phyloP scores from a whole-genome alignment of 1,284 basidiomycete genomes.

The Papiliotrema fonsecae region DNA sequence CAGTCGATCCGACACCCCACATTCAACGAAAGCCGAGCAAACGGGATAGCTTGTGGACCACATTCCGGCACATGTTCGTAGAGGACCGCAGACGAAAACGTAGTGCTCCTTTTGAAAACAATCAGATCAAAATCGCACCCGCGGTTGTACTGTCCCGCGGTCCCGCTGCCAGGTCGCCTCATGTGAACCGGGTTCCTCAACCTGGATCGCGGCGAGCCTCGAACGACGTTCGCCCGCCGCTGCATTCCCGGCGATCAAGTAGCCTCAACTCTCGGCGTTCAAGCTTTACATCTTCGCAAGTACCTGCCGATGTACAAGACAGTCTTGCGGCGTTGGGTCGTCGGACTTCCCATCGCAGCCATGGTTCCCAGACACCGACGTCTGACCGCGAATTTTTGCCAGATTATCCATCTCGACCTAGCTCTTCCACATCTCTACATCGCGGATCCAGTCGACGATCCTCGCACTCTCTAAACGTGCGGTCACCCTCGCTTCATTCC shows the following conservation, averaged over 20 bases:
- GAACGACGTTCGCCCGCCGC: slow-evolving; percentile 31
- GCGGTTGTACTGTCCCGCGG: slow-evolving; percentile 34
- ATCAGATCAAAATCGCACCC: slow-evolving; percentile 14
- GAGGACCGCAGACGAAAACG: slow-evolving; percentile 49
- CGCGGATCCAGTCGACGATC: slow-evolving; percentile 21
- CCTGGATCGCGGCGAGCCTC: slow-evolving; percentile 28
- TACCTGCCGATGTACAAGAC: slow-evolving; percentile 29
- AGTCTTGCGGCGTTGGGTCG: slow-evolving; percentile 24
- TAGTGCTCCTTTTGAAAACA: slow-evolving; percentile 8
- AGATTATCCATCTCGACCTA: slow-evolving; percentile 14
- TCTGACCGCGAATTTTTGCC: slow-evolving; percentile 35
- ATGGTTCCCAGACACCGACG: slow-evolving; percentile 45
- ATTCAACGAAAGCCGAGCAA: slow-evolving; percentile 13
- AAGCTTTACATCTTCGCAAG: slow-evolving; percentile 38
- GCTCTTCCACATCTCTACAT: slow-evolving; percentile 27
- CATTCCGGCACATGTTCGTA: slow-evolving; percentile 51
- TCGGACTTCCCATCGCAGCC: slow-evolving; percentile 36
- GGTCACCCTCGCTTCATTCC: slow-evolving; percentile 31
- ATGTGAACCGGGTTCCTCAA: slow-evolving; percentile 21
- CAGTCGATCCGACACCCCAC: background rate
- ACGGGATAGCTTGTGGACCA: slow-evolving; percentile 48
- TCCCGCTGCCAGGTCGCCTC: slow-evolving; percentile 22
- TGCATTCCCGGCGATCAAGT: slow-evolving; percentile 43
- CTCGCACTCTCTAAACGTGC: slow-evolving; percentile 25
- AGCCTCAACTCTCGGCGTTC: slow-evolving; percentile 48